A percentile compares a stretch with the other conserved stretches of the same genome.
Evolutionary conservation across 768 basidiomycete species (phyloP).

Genomic region (Suillus weaverae): DNA sequence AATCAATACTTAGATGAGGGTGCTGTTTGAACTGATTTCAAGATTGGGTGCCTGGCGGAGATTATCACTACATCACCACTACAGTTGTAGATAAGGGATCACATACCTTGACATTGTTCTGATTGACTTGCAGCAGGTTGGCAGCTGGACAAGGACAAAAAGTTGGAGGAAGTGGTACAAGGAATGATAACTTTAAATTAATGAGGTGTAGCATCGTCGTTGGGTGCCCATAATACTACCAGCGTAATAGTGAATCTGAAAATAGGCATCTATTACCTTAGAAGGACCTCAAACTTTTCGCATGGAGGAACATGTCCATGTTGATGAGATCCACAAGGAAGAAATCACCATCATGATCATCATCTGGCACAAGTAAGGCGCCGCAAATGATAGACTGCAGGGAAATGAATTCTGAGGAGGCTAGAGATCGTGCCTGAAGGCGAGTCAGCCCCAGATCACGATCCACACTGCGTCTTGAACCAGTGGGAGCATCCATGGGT

Average conservation of each 20-base stretch:
- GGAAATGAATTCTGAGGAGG: neutral
- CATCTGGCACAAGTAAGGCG: conserved; percentile 6
- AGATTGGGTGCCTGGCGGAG: neutral
- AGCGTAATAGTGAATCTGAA: no score
- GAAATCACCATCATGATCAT: conserved; percentile 17
- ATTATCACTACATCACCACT: neutral
- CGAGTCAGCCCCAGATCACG: conserved; percentile 18
- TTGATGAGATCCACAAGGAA: conserved; percentile 32
- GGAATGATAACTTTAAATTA: no score
- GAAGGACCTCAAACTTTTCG: neutral
- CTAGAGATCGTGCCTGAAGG: conserved; percentile 10
- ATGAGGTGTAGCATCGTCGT: no score
- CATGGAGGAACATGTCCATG: conserved; percentile 26
- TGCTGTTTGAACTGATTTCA: neutral
- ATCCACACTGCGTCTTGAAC: conserved; percentile 14
- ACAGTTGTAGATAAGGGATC: neutral
- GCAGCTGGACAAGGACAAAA: no score
- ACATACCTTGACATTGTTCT: no score
- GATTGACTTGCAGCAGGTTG: no score
- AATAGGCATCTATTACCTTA: neutral
- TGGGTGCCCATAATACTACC: no score
- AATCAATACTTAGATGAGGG: neutral
- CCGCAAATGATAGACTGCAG: neutral
- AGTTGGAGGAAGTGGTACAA: no score
- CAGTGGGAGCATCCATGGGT: conserved; percentile 18